Conservation (phyloP, 208 protist species). For the Trypanosoma avium region DNA sequence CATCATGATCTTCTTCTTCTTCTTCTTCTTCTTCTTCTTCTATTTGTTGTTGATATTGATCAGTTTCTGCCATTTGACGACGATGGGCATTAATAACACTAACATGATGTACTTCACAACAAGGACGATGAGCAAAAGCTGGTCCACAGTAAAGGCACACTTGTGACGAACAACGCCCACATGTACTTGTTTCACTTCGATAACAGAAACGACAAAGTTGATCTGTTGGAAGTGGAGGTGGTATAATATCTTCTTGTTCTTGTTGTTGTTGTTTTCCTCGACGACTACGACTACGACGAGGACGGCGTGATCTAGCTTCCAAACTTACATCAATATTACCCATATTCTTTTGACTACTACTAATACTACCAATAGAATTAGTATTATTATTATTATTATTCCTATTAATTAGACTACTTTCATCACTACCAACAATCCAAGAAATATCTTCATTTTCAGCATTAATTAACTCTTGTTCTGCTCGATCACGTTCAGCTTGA, state of each 20-base stretch:
- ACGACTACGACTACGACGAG: neutral
- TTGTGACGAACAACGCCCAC: conserved; percentile 41
- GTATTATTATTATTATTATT: neutral
- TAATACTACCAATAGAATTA: neutral
- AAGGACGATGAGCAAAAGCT: conserved; percentile 1
- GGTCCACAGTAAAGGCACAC: conserved; percentile 60
- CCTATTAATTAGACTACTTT: no score
- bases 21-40: neutral
- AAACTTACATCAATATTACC: neutral
- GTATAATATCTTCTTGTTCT: neutral
- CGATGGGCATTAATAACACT: conserved; percentile 6
- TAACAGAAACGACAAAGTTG: conserved; percentile 42
- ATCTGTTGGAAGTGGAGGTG: conserved; percentile 25
- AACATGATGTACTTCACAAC: conserved; percentile 17
- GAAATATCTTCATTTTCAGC: conserved; percentile 4
- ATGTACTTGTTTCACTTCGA: conserved; percentile 43
- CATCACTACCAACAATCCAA: neutral
- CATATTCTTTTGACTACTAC: neutral
- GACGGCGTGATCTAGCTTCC: neutral
- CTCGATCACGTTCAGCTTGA: conserved; percentile 16
- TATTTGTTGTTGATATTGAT: neutral
- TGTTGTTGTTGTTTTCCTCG: neutral
- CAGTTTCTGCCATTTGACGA: neutral
- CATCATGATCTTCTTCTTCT: neutral
- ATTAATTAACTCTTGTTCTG: conserved; percentile 27